phyloP scores from a whole-genome alignment of 805 yeast genomes.

The Barnettozyma vustinii region DNA sequence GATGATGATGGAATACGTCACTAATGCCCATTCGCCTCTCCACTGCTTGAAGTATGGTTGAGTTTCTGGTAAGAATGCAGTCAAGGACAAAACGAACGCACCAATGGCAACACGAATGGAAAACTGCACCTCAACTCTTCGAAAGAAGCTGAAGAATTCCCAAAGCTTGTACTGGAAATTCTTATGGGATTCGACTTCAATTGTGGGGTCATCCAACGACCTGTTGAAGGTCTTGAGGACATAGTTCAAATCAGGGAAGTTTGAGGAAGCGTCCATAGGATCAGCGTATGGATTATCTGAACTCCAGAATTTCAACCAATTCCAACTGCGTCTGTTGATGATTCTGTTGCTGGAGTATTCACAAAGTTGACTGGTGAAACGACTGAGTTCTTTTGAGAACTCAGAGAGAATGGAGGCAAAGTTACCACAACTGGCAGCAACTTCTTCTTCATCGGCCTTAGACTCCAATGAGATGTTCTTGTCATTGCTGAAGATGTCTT shows the following conservation, averaged over 20 bases:
- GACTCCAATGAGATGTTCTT: conserved; percentile 10
- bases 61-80: conserved; percentile 61
- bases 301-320: conserved; percentile 52
- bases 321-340: conserved; percentile 31
- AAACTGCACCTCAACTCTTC: conserved; percentile 66
- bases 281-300: conserved; percentile 3
- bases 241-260: conserved; percentile 13
- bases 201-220: conserved; percentile 23
- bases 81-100: conserved; percentile 55
- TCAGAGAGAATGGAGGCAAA: conserved; percentile 62
- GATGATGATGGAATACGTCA: conserved; percentile 81
- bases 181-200: conserved; percentile 11
- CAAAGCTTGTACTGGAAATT: conserved; percentile 36
- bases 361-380: conserved; percentile 40
- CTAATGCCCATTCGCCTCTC: conserved; percentile 83
- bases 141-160: conserved; percentile 45
- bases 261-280: neutral
- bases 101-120: conserved; percentile 80
- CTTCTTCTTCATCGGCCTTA: conserved; percentile 71
- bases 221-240: conserved; percentile 14
- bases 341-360: conserved; percentile 28
- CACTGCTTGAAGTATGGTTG: conserved; percentile 51
- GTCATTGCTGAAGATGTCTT: conserved; percentile 14
- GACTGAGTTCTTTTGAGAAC: conserved; percentile 51
- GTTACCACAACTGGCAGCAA: conserved; percentile 80